A percentile compares a stretch with the other conserved stretches of the same genome.
phyloP scores from a whole-genome alignment of 176 grass and related monocot species.

The Bothriochloa decipiens region DNA sequence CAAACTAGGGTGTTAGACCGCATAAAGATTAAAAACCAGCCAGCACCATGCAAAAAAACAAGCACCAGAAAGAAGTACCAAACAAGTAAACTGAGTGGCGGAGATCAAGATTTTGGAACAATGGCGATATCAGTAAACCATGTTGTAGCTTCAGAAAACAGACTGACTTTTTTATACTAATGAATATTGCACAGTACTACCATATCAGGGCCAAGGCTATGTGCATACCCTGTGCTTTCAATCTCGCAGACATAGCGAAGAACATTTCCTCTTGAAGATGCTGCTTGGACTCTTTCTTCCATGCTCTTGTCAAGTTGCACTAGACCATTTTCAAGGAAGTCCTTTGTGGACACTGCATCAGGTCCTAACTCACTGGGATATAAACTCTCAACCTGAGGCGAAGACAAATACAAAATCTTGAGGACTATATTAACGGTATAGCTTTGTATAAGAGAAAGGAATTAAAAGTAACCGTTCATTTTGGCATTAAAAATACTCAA shows the following conservation, averaged over 20 bases:
- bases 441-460: background rate
- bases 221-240: slow-evolving; percentile 42
- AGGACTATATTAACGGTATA: background rate
- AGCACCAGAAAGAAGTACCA: background rate
- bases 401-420: slow-evolving; percentile 36
- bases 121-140: background rate
- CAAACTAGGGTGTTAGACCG: slow-evolving; percentile 30
- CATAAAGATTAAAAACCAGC: background rate
- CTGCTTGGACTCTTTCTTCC: slow-evolving; percentile 66
- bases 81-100: background rate
- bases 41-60: background rate
- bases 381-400: slow-evolving; percentile 78
- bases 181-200: background rate
- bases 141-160: background rate
- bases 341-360: slow-evolving; percentile 59
- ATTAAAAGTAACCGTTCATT: background rate
- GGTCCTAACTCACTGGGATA: slow-evolving; percentile 82
- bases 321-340: slow-evolving; percentile 74
- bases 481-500: background rate
- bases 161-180: background rate
- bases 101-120: background rate
- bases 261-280: slow-evolving; percentile 84
- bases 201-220: background rate
- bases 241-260: slow-evolving; percentile 84
- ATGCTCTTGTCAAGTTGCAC: slow-evolving; percentile 67